Conservation (phyloP, 2,329 filamentous ascomycete genomes). For the Trichothecium sympodiale region DNA sequence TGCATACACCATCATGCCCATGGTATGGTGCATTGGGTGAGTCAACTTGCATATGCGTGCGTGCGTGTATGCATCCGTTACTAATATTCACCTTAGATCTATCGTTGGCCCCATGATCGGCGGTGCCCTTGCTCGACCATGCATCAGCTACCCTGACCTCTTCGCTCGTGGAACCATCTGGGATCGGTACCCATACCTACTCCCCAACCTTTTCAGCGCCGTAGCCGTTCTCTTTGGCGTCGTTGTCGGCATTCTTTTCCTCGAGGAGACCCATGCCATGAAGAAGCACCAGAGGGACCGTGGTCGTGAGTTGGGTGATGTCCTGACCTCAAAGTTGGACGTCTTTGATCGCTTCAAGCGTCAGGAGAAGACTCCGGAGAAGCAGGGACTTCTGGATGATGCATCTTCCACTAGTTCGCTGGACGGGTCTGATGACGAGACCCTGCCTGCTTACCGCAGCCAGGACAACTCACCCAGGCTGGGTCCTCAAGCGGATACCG, state of each 20-base stretch:
- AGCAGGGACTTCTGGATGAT: constrained; percentile 44
- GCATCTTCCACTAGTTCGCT: neutral
- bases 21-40: constrained; percentile 92
- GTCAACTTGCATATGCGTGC: constrained; percentile 11
- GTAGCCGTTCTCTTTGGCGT: constrained; percentile 67
- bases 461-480: constrained; percentile 43
- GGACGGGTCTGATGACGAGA: constrained; percentile 32
- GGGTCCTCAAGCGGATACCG: constrained; percentile 16
- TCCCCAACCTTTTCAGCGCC: constrained; percentile 86
- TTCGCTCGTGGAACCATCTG: constrained; percentile 70
- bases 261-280: constrained; percentile 87
- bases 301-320: constrained; percentile 66
- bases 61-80: neutral
- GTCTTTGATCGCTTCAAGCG: constrained; percentile 19
- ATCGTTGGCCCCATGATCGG: constrained; percentile 89
- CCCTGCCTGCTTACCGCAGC: constrained; percentile 58
- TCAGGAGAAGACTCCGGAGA: constrained; percentile 35
- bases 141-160: constrained; percentile 63
- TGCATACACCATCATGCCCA: constrained; percentile 95
- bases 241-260: constrained; percentile 67
- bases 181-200: constrained; percentile 77
- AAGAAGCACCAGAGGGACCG: constrained; percentile 67
- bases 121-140: constrained; percentile 79
- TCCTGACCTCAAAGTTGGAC: constrained; percentile 42
- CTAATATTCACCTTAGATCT: constrained; percentile 43